These are phyloP conservation scores for Juglanconis sp. DNA, from an alignment of 2,329 filamentous ascomycete species.

Conservation along the genomic window DNA sequence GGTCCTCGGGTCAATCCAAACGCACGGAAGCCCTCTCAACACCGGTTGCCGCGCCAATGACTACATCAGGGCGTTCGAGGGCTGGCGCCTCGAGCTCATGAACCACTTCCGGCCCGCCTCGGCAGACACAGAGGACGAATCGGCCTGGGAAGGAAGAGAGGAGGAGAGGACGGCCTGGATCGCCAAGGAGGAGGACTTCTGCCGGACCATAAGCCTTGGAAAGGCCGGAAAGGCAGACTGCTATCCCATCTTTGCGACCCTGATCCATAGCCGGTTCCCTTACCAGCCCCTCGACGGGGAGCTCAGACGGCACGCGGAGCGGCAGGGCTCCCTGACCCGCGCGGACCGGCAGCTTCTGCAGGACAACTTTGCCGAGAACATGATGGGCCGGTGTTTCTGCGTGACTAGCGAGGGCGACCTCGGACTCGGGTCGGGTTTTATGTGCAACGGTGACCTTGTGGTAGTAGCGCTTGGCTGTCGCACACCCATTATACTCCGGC, in stretches of 20 bases:
- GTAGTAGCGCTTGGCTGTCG: background rate
- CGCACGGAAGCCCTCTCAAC: background rate
- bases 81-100: background rate
- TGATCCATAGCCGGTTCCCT: background rate
- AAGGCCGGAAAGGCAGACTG: background rate
- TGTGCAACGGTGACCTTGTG: background rate
- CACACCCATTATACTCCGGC: background rate
- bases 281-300: background rate
- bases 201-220: constrained; percentile 1
- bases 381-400: constrained; percentile 3
- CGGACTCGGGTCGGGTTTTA: background rate
- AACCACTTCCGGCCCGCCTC: background rate
- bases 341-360: background rate
- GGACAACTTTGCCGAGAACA: background rate
- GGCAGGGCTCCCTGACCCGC: background rate
- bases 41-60: background rate
- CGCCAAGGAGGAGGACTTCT: background rate
- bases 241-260: background rate
- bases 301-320: background rate
- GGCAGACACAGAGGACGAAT: background rate
- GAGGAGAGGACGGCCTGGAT: background rate
- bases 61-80: background rate
- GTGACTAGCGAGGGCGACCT: background rate
- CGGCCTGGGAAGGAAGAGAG: background rate
- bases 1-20: background rate